A percentile compares a stretch with the other conserved stretches of the same genome.
Conservation (phyloP, 2,329 filamentous ascomycete genomes). For the Hypoxylon sp. region DNA sequence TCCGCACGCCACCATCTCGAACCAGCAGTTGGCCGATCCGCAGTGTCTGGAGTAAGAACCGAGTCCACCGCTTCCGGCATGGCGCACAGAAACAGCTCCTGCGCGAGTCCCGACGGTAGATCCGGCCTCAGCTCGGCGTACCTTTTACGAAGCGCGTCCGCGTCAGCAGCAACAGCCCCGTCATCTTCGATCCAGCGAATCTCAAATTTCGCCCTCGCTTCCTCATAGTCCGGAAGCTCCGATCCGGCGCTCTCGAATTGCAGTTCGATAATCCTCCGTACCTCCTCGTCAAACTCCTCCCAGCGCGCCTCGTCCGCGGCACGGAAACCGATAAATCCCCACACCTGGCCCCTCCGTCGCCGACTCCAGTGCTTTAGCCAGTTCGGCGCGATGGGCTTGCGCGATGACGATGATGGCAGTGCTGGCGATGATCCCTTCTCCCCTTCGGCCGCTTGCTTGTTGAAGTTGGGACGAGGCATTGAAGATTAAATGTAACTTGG, state of each 20-base stretch:
- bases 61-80: conserved; percentile 3
- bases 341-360: neutral
- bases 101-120: neutral
- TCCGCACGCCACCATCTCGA: conserved; percentile 1
- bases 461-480: too few relatives aligned
- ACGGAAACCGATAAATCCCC: neutral
- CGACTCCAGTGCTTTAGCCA: neutral
- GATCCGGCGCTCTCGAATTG: neutral
- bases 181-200: conserved; percentile 2
- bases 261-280: neutral
- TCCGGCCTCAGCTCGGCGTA: neutral
- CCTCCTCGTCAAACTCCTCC: neutral
- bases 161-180: neutral
- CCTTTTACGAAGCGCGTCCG: neutral
- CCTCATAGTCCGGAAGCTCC: neutral
- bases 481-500: neutral
- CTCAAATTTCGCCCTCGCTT: conserved; percentile 5
- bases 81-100: conserved; percentile 3
- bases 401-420: too few relatives aligned
- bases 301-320: neutral
- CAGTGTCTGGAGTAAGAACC: neutral
- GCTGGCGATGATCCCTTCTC: too few relatives aligned
- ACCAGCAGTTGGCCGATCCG: neutral
- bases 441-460: too few relatives aligned
- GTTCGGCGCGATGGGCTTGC: neutral